Evolutionary conservation across 768 basidiomycete genomes (phyloP).

Genomic region (Mycena galopus): DNA sequence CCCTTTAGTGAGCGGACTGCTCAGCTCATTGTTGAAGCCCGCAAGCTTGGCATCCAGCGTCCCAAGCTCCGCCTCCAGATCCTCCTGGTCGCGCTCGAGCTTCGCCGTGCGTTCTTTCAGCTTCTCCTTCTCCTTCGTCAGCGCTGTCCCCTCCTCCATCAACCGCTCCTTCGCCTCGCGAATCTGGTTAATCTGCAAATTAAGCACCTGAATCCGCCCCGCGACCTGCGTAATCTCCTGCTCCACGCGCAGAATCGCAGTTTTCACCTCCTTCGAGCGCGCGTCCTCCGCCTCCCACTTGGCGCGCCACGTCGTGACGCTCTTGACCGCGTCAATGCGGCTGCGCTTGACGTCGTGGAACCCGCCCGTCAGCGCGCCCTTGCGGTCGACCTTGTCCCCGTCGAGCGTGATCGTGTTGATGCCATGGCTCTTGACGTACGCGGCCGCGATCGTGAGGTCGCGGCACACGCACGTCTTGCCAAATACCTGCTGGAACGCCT

Average conservation of each 20-base stretch:
- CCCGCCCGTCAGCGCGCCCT: slow-evolving; percentile 95
- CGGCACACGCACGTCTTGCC: slow-evolving; percentile 97
- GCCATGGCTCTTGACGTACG: slow-evolving; percentile 93
- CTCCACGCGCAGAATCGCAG: slow-evolving; percentile 77
- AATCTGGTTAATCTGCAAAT: slow-evolving; percentile 78
- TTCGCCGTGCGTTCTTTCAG: slow-evolving; percentile 69
- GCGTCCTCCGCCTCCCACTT: slow-evolving; percentile 77
- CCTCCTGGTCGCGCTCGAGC: slow-evolving; percentile 76
- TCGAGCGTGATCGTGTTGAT: slow-evolving; percentile 98
- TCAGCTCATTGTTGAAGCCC: slow-evolving; percentile 78
- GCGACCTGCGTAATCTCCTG: slow-evolving; percentile 86
- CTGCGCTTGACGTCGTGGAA: slow-evolving; percentile 94
- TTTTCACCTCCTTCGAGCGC: slow-evolving; percentile 81
- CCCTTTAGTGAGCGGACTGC: slow-evolving; percentile 79
- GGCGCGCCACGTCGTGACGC: slow-evolving; percentile 78
- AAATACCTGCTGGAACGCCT: slow-evolving; percentile 97
- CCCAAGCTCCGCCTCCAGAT: slow-evolving; percentile 79
- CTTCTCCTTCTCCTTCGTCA: slow-evolving; percentile 80
- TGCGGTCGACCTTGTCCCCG: slow-evolving; percentile 97
- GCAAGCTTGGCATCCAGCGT: slow-evolving; percentile 72
- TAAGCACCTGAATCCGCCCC: slow-evolving; percentile 79
- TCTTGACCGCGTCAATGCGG: slow-evolving; percentile 88
- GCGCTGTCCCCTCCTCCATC: slow-evolving; percentile 67
- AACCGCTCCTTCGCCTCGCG: slow-evolving; percentile 77
- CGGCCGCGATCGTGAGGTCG: slow-evolving; percentile 91